Conservation (phyloP, 2,329 filamentous ascomycete species). For the Fusarium chlamydosporum region DNA sequence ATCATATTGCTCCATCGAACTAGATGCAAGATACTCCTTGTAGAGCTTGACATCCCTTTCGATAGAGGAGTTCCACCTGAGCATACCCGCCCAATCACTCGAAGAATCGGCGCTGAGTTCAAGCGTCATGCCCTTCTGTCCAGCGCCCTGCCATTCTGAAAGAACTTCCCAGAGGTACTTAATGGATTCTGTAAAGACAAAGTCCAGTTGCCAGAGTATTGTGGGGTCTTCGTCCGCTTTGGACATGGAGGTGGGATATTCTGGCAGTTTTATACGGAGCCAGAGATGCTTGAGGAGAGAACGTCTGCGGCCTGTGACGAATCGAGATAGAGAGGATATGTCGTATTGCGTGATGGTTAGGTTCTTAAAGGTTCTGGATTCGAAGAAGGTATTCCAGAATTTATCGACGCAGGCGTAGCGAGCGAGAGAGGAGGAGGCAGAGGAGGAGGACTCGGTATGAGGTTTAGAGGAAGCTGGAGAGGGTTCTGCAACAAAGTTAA, state of each 20-base stretch:
- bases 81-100: not conserved
- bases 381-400: conserved; percentile 20
- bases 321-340: not conserved
- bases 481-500: not conserved
- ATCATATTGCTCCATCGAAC: not conserved
- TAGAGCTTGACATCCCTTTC: conserved; percentile 3
- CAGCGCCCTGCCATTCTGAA: not conserved
- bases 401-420: conserved; percentile 3
- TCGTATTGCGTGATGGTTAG: conserved; percentile 13
- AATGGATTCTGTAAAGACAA: conserved; percentile 9
- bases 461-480: not conserved
- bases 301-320: not conserved
- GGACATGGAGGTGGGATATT: not conserved
- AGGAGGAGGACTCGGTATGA: not conserved
- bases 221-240: conserved; percentile 3
- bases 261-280: conserved; percentile 1
- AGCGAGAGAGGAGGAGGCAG: not conserved
- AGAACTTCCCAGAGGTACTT: conserved; percentile 11
- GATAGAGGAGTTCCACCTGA: not conserved
- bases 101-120: conserved; percentile 18
- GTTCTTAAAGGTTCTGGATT: conserved; percentile 13
- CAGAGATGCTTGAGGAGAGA: conserved; percentile 20
- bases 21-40: not conserved
- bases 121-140: not conserved
- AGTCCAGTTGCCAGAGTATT: conserved; percentile 10